Percentiles rank a stretch among this genome's conserved stretches.
phyloP scores from a whole-genome alignment of 306 rosid genomes.

The Medicago arabica region DNA sequence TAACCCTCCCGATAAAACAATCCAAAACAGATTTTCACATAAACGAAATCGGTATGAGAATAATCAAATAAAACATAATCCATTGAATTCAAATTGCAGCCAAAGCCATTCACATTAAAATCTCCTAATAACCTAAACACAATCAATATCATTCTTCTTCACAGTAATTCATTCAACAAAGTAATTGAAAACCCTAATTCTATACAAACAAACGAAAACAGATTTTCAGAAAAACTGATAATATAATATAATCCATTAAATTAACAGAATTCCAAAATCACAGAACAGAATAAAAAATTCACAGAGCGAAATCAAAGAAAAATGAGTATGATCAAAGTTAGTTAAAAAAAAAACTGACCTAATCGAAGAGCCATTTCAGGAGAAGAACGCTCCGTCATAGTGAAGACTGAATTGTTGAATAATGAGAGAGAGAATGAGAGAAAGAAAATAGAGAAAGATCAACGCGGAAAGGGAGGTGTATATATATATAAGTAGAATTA shows the following conservation, averaged over 20 bases:
- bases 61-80: background rate
- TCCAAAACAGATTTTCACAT: background rate
- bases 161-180: conserved; percentile 17
- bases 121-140: background rate
- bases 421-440: background rate
- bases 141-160: background rate
- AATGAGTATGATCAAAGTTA: background rate
- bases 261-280: background rate
- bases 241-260: conserved; percentile 6
- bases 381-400: conserved; percentile 78
- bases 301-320: background rate
- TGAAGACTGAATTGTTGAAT: background rate
- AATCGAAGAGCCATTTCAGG: conserved; percentile 63
- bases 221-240: background rate
- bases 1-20: background rate
- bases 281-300: background rate
- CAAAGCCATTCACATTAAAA: background rate
- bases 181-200: conserved; percentile 32
- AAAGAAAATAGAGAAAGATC: conserved; percentile 34
- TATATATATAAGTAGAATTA: no score
- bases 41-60: no score
- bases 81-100: background rate
- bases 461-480: conserved; percentile 30
- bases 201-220: conserved; percentile 1
- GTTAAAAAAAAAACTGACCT: conserved; percentile 53